Conservation (phyloP, 2,329 filamentous ascomycete genomes). For the Akanthomyces muscarius region DNA sequence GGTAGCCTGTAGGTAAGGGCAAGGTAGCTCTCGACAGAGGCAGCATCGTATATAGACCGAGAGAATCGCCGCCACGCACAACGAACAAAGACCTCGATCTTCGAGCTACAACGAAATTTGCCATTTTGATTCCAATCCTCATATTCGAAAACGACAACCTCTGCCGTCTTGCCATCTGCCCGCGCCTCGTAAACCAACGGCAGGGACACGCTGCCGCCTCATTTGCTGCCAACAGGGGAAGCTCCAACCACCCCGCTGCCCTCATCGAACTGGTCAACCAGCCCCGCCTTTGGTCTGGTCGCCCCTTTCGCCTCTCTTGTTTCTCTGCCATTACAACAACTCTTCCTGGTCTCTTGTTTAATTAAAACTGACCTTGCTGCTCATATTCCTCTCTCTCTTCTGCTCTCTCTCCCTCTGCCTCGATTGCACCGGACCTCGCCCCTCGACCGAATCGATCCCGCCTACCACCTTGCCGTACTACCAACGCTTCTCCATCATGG, state of each 20-base stretch:
- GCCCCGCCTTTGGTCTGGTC: constrained; percentile 13
- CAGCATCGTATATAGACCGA: not conserved
- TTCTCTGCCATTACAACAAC: constrained; percentile 14
- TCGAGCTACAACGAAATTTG: not conserved
- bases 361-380: constrained; percentile 8
- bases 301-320: constrained; percentile 11
- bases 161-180: not conserved
- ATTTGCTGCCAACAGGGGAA: constrained; percentile 14
- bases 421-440: constrained; percentile 6
- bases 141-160: not conserved
- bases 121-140: not conserved
- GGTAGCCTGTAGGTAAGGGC: not conserved
- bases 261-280: constrained; percentile 8
- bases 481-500: constrained; percentile 50
- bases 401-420: not conserved
- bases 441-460: constrained; percentile 18
- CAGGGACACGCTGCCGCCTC: constrained; percentile 15
- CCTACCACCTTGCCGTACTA: constrained; percentile 7
- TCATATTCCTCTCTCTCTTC: not conserved
- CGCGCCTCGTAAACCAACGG: constrained; percentile 1
- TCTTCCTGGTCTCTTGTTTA: constrained; percentile 9
- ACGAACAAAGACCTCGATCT: not conserved
- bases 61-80: not conserved
- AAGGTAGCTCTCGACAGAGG: not conserved
- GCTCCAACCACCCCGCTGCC: constrained; percentile 16